phyloP scores from a whole-genome alignment of 441 rosid genomes.

The Croton setiger region DNA sequence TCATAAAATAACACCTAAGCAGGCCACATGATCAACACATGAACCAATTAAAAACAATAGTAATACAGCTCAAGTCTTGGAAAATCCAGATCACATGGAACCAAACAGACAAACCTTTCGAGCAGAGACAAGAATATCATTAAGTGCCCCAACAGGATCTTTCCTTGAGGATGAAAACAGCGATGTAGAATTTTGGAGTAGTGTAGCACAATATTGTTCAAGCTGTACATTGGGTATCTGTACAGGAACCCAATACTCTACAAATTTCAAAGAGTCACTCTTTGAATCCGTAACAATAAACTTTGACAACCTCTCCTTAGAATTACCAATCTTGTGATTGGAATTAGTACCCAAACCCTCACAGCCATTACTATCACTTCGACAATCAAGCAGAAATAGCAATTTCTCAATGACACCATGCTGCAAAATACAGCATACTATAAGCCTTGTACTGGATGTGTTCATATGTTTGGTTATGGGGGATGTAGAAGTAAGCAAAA shows the following conservation, averaged over 20 bases:
- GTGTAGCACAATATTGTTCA: conserved; percentile 83
- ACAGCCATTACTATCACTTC: conserved; percentile 13
- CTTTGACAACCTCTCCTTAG: conserved; percentile 44
- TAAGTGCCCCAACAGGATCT: conserved; percentile 63
- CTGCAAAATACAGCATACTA: conserved; percentile 35
- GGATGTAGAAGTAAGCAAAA: not conserved
- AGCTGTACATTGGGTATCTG: conserved; percentile 77
- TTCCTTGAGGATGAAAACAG: conserved; percentile 60
- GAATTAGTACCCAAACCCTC: conserved; percentile 26
- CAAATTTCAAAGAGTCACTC: conserved; percentile 47
- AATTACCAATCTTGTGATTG: conserved; percentile 24
- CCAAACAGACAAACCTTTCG: conserved; percentile 51
- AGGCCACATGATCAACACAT: not conserved
- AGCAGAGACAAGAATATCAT: conserved; percentile 51
- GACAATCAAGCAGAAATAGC: conserved; percentile 37
- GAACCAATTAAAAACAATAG: not conserved
- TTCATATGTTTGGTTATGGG: no score
- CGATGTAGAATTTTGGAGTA: conserved; percentile 48
- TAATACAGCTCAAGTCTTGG: not conserved
- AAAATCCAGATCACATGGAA: not conserved
- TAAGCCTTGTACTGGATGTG: conserved; percentile 9
- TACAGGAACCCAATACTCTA: conserved; percentile 92
- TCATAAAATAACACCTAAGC: not conserved
- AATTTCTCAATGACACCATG: conserved; percentile 32
- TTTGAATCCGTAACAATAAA: conserved; percentile 39